Conservation (phyloP, 208 protist species). For the Angomonas ambiguus region DNA sequence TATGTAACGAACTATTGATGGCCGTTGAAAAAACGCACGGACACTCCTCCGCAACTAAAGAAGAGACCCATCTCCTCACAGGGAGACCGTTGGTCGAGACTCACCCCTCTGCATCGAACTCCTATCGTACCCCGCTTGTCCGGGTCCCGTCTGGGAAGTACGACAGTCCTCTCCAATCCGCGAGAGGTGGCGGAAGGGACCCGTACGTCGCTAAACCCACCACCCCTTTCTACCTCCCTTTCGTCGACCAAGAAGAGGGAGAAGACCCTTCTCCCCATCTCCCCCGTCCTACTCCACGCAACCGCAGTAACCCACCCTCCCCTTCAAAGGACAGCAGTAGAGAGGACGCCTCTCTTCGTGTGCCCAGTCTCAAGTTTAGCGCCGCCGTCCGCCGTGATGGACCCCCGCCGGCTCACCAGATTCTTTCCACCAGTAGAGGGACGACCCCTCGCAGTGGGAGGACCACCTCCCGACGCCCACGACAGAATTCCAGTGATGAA, state of each 20-base stretch:
- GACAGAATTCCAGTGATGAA: too few relatives aligned
- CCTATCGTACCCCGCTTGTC: background rate
- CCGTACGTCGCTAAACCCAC: background rate
- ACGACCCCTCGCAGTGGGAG: background rate
- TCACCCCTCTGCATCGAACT: background rate
- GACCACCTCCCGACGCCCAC: background rate
- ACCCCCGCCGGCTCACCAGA: background rate
- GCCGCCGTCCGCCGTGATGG: too few relatives aligned
- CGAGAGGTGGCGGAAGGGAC: background rate
- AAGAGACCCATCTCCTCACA: background rate
- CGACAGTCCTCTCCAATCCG: background rate
- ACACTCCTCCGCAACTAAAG: background rate
- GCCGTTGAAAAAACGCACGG: background rate
- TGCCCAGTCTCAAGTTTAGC: background rate
- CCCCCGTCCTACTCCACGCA: too few relatives aligned
- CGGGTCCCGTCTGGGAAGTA: background rate
- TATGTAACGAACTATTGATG: background rate
- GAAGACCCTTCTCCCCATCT: too few relatives aligned
- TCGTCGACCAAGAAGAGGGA: too few relatives aligned
- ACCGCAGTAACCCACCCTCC: too few relatives aligned
- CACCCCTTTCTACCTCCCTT: background rate
- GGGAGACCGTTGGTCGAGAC: background rate
- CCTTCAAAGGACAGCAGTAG: too few relatives aligned
- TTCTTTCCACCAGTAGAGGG: background rate
- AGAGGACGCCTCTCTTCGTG: too few relatives aligned